A percentile compares a stretch with the other conserved stretches of the same genome.
Evolutionary conservation across 2,329 filamentous ascomycete species (phyloP).

Genomic region (Alternaria sp.): DNA sequence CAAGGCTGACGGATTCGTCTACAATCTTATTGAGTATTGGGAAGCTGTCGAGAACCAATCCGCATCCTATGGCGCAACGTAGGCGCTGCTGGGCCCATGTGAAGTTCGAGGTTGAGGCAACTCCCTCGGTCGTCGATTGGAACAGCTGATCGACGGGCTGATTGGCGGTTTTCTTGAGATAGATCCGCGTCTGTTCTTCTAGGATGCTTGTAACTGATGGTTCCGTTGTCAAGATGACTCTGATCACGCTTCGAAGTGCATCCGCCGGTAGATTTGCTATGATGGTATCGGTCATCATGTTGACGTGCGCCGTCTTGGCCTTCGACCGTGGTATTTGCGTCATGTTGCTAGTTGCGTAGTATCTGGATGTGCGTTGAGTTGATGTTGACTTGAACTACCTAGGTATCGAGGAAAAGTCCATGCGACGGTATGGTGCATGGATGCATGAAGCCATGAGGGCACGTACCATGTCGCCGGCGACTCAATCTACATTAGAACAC

Average conservation of each 20-base stretch:
- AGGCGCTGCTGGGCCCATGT: constrained; percentile 1
- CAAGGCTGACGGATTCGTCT: not conserved
- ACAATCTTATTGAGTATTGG: not conserved
- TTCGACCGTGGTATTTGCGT: not conserved
- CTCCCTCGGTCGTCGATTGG: not conserved
- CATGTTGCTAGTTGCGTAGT: not conserved
- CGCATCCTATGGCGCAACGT: not conserved
- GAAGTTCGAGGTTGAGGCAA: not conserved
- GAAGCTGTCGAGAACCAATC: not conserved
- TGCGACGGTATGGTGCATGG: not conserved
- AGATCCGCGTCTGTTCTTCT: not conserved
- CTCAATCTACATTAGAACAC: not conserved
- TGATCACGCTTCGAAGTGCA: constrained; percentile 49
- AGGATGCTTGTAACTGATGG: not conserved
- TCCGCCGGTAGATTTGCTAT: constrained; percentile 52
- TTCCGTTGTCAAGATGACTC: constrained; percentile 20
- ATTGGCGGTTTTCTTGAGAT: not conserved
- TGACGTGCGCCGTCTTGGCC: constrained; percentile 51
- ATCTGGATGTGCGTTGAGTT: not conserved
- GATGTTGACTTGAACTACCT: not conserved
- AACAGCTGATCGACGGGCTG: not conserved
- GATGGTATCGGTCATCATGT: constrained; percentile 57
- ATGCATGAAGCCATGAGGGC: not conserved
- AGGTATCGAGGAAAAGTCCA: not conserved
- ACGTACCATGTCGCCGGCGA: not conserved